These are phyloP conservation scores for Biscogniauxia marginata DNA, from an alignment of 2,329 filamentous ascomycete genomes.

Conservation along the genomic window DNA sequence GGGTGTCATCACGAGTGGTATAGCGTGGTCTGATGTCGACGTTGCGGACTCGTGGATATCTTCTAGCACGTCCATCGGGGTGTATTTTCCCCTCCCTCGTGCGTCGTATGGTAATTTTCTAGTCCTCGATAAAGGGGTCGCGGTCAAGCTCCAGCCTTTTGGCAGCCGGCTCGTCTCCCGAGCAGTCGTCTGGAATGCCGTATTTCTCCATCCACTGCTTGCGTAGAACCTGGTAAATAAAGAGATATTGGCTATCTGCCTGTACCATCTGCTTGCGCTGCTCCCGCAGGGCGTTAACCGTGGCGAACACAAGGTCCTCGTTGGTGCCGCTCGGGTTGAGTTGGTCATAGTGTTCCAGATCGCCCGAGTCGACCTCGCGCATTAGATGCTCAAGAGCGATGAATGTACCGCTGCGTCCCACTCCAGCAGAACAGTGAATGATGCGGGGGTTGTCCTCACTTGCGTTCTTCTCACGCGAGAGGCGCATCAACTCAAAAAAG, in stretches of 20 bases:
- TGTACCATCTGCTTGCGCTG: constrained; percentile 97
- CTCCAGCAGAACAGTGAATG: constrained; percentile 85
- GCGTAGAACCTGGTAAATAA: constrained; percentile 83
- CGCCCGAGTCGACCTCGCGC: constrained; percentile 74
- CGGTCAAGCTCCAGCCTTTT: constrained; percentile 51
- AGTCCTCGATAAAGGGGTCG: constrained; percentile 42
- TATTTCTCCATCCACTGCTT: constrained; percentile 72
- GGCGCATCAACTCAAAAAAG: constrained; percentile 67
- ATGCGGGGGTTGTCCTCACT: constrained; percentile 69
- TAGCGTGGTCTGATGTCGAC: not conserved
- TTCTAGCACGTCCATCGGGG: not conserved
- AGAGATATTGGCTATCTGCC: constrained; percentile 76
- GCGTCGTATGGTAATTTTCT: constrained; percentile 18
- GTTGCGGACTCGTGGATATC: not conserved
- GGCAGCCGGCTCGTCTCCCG: constrained; percentile 42
- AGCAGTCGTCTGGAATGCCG: constrained; percentile 35
- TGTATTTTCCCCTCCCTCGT: constrained; percentile 7
- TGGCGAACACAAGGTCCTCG: constrained; percentile 70
- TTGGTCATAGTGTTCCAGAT: constrained; percentile 51
- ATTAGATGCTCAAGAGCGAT: constrained; percentile 93
- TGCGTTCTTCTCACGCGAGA: constrained; percentile 60
- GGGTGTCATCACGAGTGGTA: not conserved
- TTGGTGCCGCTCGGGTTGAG: constrained; percentile 19
- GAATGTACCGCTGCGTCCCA: constrained; percentile 92
- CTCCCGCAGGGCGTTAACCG: constrained; percentile 77